These are phyloP conservation scores for Cryphonectria naterciae DNA, from an alignment of 2,329 filamentous ascomycete genomes.

Conservation along the genomic window DNA sequence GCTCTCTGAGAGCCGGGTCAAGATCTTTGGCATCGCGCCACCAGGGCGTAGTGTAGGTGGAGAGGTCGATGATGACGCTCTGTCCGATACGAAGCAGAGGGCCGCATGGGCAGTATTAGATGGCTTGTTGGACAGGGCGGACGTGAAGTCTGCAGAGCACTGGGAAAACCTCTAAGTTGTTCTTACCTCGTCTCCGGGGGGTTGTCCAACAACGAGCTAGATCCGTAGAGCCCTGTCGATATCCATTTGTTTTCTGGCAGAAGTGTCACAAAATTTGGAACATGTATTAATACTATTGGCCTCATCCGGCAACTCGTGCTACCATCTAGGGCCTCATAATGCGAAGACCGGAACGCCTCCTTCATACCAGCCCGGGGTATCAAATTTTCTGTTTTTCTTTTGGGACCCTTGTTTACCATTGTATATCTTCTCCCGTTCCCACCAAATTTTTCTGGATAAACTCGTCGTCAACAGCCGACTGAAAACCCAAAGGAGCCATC, in stretches of 20 bases:
- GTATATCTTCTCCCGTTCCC: not conserved
- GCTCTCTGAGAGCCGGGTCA: slow-evolving; percentile 56
- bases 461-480: slow-evolving; percentile 43
- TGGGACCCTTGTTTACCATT: not conserved
- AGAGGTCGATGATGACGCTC: not conserved
- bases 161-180: not conserved
- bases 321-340: not conserved
- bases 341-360: slow-evolving; percentile 6
- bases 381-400: not conserved
- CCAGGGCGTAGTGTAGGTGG: not conserved
- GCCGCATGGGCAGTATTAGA: slow-evolving; percentile 22
- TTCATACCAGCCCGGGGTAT: slow-evolving; percentile 7
- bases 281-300: not conserved
- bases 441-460: too few species aligned
- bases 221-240: not conserved
- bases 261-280: not conserved
- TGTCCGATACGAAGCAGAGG: slow-evolving; percentile 20
- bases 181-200: not conserved
- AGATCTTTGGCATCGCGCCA: slow-evolving; percentile 43
- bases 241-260: not conserved
- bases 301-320: not conserved
- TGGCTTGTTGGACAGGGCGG: slow-evolving; percentile 23
- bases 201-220: too few species aligned
- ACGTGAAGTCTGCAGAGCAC: not conserved
- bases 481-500: slow-evolving; percentile 65